These are phyloP conservation scores for Rhododendron williamsianum DNA, from an alignment of 148 eudicot species.

Conservation along the genomic window DNA sequence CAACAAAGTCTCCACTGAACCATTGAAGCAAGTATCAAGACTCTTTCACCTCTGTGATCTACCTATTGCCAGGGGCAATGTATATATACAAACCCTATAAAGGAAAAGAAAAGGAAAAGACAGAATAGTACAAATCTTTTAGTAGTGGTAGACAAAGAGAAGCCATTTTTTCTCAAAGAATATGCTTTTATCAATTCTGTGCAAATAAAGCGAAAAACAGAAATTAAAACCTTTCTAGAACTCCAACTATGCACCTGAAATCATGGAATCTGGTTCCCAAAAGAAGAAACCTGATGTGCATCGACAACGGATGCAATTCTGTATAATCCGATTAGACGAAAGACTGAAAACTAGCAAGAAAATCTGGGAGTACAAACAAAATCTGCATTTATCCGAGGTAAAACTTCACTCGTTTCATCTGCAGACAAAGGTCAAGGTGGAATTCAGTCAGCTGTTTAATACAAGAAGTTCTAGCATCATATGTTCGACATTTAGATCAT, in stretches of 20 bases:
- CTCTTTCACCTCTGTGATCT: background rate
- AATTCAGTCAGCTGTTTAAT: background rate
- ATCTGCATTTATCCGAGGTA: background rate
- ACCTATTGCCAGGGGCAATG: background rate
- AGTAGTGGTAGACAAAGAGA: background rate
- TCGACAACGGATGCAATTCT: background rate
- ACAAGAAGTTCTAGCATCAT: background rate
- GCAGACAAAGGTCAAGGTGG: background rate
- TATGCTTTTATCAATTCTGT: background rate
- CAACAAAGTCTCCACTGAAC: too few species aligned
- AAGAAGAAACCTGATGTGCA: background rate
- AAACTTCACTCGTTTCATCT: background rate
- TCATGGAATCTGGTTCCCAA: background rate
- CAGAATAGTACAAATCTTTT: background rate
- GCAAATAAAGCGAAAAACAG: background rate
- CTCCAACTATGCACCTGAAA: background rate
- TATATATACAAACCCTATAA: background rate
- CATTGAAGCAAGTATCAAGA: background rate
- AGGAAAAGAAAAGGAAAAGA: background rate
- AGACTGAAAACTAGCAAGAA: background rate
- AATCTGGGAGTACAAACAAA: background rate
- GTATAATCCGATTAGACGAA: background rate
- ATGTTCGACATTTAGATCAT: background rate
- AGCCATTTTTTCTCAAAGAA: background rate
- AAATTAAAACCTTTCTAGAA: background rate